Base-by-base conservation (phyloP, 2,329 filamentous ascomycete genomes). In the Drechslerella dactyloides region DNA sequence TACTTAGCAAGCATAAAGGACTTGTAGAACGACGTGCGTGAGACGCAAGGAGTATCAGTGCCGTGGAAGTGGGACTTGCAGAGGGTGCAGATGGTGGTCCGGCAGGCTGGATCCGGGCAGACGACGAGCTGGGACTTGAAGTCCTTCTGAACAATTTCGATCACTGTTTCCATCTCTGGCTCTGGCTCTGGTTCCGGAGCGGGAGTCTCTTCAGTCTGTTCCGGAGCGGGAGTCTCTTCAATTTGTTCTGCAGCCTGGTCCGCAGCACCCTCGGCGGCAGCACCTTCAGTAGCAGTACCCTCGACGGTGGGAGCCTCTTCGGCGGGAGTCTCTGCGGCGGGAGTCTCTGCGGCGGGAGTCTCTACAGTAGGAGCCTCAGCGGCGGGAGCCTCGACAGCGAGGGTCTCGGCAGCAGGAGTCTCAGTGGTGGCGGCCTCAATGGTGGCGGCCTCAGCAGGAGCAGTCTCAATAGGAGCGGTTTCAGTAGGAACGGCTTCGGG, bases 11-110 rank as follows among this genome's bases (percentile, higher is more conserved):
- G 59, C 66, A 70, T 52, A 48, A 70, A 70, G 5, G 51, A 48
- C n/a, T 70, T 70, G 37, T 37, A 63, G 50, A 70, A 70, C n/a
- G 42, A 11, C 1, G 48, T 54, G 10, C 48, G 66, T n/a, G 66
- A 70, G n/a, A 15, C 33, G 15, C 66, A 70, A 21, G 66, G 59
- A 13, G 58, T 63, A 35, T 70, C 66, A 19, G 64, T 58, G 10
- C 66, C 66, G 50, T 70, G 66, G 50, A 70, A 70, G 40, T 63
- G 66, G 35, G 66, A 70, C 27, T 40, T 70, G 54, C 66, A 70
- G 10, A 70, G 53, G 21, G 66, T 70, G 54, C 66, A 70, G 30
- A 70, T 37, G 13, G 66, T 46, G 13, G 66, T 60, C 15, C 33
- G 53, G 21, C 66, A 70, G 19, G 42, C 24, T n/a, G 57, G 33